Conservation (phyloP, 148 eudicot genomes). For the Simmondsia chinensis region DNA sequence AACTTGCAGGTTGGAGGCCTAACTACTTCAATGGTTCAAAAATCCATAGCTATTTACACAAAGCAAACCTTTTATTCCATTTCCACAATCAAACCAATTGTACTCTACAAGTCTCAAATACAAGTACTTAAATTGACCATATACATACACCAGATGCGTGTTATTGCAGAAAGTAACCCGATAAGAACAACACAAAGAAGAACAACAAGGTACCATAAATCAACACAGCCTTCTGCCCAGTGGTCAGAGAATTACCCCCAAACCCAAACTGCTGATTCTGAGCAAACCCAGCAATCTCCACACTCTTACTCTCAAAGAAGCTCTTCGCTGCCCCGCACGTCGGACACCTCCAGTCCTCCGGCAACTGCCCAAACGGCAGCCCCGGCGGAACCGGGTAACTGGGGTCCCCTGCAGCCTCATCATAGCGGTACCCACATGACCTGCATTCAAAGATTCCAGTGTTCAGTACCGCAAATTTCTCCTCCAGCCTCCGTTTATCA, state of each 20-base stretch:
- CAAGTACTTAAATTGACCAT: no score
- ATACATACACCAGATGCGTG: no score
- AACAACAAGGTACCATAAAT: constrained; percentile 79
- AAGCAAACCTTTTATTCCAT: no score
- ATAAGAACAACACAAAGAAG: constrained; percentile 64
- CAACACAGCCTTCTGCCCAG: constrained; percentile 82
- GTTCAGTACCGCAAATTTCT: constrained; percentile 86
- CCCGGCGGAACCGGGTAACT: constrained; percentile 84
- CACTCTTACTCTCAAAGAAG: constrained; percentile 91
- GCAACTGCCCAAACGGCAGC: constrained; percentile 60
- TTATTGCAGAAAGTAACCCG: constrained; percentile 91
- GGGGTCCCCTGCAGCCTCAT: constrained; percentile 73
- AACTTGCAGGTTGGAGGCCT: no score
- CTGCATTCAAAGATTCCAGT: constrained; percentile 87
- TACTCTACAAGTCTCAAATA: no score
- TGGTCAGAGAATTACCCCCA: constrained; percentile 83
- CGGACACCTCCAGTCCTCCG: constrained; percentile 95
- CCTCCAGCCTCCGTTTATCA: constrained; percentile 57
- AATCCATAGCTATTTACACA: no score
- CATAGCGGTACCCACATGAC: constrained; percentile 78
- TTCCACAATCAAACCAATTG: not conserved
- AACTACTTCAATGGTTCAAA: no score
- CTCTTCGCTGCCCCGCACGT: constrained; percentile 92
- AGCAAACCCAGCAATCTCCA: constrained; percentile 97
- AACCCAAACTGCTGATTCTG: constrained; percentile 92